Base-by-base conservation (phyloP, 2,329 filamentous ascomycete genomes). In the Sarocladium brachiariae region DNA sequence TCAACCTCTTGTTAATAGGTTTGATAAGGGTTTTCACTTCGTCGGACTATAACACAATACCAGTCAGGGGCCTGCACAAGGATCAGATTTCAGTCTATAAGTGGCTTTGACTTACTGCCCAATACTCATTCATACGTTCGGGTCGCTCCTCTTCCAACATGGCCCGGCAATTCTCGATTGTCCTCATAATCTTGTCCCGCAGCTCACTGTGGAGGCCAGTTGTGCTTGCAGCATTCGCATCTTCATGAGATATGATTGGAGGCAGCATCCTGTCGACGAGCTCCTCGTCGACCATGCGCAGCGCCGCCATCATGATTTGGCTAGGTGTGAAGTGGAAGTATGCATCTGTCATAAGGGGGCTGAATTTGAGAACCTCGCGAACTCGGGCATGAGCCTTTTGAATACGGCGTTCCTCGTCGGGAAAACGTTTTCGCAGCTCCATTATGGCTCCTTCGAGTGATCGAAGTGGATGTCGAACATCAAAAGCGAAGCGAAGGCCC, bases 271-370 rank as follows among this genome's bases (percentile, higher is more conserved):
- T 64, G 53, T 80, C 74, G 2, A 76, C 62, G 27, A 93, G 69
- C 0, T 76, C 79, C 35, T 74, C 69, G 63, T 97, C 92, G 0
- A 84, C 87, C 49, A 95, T 77, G 13, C 85, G 75, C 24, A 96
- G 70, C 0, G 91, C 83, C 0, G 89, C 85, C 53, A 97, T 77
- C 83, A 91, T 91, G 64, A 97, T 95, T 66, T 99, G 93, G 21
- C 88, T 87, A 0, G 93, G 93, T 0, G 92, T 92, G 70, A 88
- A 97, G 67, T 96, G 86, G 69, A 97, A 96, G 70, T 97, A 97
- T n/a, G 82, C 90, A 61, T 99, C 93, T 23, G 92, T 96, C 54
- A 96, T 77, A 48, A 95, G 73, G 0, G 90, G 87, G 52, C 88
- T 87, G 50, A 83, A 86, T 62, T 89, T 89, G 50, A 95, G 78